A percentile compares a stretch with the other conserved stretches of the same genome.
phyloP scores from a whole-genome alignment of 352 stramenopile species.

The Phytophthora multivora region DNA sequence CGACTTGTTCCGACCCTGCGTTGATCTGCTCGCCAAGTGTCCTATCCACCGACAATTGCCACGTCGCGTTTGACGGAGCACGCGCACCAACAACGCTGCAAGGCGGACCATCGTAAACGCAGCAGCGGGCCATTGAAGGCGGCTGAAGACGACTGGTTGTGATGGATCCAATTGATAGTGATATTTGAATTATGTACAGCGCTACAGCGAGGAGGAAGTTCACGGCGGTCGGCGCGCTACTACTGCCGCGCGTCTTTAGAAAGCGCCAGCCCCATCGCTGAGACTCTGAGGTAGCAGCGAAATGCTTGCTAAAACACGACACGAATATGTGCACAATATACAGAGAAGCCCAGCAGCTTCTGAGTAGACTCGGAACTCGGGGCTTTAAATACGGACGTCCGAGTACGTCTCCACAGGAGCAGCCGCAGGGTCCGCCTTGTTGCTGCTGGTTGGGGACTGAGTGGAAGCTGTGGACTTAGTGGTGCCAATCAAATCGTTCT shows the following conservation, averaged over 20 bases:
- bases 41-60: slow-evolving; percentile 15
- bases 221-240: slow-evolving; percentile 24
- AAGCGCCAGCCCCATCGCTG: slow-evolving; percentile 12
- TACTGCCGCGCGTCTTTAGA: slow-evolving; percentile 26
- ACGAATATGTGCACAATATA: slow-evolving; percentile 39
- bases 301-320: slow-evolving; percentile 24
- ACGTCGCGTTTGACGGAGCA: slow-evolving; percentile 8
- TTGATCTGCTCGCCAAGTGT: slow-evolving; percentile 4
- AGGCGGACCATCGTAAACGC: slow-evolving; percentile 9
- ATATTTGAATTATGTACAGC: slow-evolving; percentile 37
- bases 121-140: background rate
- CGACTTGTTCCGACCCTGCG: slow-evolving; percentile 20
- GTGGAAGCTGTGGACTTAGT: slow-evolving; percentile 38
- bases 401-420: slow-evolving; percentile 40
- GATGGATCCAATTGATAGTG: slow-evolving; percentile 23
- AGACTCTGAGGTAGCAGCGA: slow-evolving; percentile 24
- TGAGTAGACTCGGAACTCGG: background rate
- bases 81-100: background rate
- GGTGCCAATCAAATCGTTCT: slow-evolving; percentile 33
- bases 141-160: slow-evolving; percentile 11
- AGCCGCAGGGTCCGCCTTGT: slow-evolving; percentile 24
- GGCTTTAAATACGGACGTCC: slow-evolving; percentile 57
- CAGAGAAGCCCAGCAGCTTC: slow-evolving; percentile 13
- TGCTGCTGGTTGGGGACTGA: slow-evolving; percentile 28
- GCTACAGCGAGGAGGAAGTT: slow-evolving; percentile 56